phyloP scores from a whole-genome alignment of 164 flowering plant genomes.

The Dillenia suffruticosa region DNA sequence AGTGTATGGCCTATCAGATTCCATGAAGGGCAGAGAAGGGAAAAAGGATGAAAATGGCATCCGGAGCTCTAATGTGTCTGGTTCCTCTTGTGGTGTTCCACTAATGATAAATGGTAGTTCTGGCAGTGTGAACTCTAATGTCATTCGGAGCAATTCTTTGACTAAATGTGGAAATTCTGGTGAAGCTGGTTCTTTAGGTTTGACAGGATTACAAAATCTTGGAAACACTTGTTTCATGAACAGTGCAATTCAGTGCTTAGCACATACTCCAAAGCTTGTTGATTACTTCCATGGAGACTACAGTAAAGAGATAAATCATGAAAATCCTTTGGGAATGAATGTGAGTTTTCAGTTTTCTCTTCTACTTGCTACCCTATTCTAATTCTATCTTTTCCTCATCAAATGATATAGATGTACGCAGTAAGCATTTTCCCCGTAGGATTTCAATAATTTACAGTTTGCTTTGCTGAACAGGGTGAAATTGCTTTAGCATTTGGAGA shows the following conservation, averaged over 20 bases:
- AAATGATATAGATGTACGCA: too few relatives aligned
- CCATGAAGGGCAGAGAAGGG: conserved; percentile 51
- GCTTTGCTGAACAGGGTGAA: conserved; percentile 59
- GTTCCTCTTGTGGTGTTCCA: conserved; percentile 33
- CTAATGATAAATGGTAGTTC: conserved; percentile 44
- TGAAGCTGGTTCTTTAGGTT: conserved; percentile 65
- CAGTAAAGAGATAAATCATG: conserved; percentile 65
- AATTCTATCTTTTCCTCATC: too few relatives aligned
- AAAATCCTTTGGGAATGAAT: conserved; percentile 84
- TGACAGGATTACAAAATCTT: conserved; percentile 89
- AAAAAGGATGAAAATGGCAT: conserved; percentile 50
- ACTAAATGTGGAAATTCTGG: conserved; percentile 21
- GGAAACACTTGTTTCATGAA: conserved; percentile 99
- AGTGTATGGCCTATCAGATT: conserved; percentile 85
- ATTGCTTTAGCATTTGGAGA: conserved; percentile 96
- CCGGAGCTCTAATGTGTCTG: conserved; percentile 20
- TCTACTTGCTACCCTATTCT: not conserved
- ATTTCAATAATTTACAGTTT: not conserved
- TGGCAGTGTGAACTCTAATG: conserved; percentile 25
- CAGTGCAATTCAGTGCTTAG: conserved; percentile 91
- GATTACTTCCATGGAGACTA: conserved; percentile 91
- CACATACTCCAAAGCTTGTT: conserved; percentile 85
- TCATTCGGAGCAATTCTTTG: too few relatives aligned
- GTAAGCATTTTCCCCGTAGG: not conserved
- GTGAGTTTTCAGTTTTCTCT: conserved; percentile 34